Evolutionary conservation across 805 yeast genomes (phyloP).

Genomic region (Metschnikowia colocasiae): DNA sequence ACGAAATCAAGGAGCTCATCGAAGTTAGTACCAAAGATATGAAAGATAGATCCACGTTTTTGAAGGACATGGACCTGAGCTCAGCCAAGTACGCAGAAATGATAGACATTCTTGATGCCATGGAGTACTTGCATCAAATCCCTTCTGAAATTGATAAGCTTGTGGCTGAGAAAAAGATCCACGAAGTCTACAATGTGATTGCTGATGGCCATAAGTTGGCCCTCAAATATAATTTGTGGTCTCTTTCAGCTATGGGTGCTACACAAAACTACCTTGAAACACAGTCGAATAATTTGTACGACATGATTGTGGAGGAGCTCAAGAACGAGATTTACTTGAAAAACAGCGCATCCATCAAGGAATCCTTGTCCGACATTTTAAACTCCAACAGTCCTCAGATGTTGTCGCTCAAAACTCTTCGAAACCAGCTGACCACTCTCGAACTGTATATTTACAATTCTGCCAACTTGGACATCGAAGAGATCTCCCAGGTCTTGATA

Average conservation of each 20-base stretch:
- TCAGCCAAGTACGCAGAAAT: constrained; percentile 61
- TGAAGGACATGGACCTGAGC: constrained; percentile 62
- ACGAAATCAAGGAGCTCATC: constrained; percentile 46
- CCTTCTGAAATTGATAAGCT: constrained; percentile 63
- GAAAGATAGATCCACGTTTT: constrained; percentile 49
- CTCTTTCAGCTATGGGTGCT: constrained; percentile 50
- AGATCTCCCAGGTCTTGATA: constrained; percentile 40
- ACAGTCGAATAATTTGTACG: constrained; percentile 62
- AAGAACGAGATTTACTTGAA: constrained; percentile 65
- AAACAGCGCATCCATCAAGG: constrained; percentile 11
- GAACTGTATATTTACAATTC: constrained; percentile 54
- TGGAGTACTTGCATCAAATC: constrained; percentile 55
- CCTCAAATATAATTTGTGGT: constrained; percentile 53
- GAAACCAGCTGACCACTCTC: constrained; percentile 36
- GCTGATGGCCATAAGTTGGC: constrained; percentile 42
- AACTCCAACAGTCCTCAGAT: constrained; percentile 33
- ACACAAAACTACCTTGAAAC: constrained; percentile 49
- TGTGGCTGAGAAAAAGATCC: constrained; percentile 67
- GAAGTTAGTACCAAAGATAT: constrained; percentile 48
- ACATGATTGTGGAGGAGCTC: constrained; percentile 72
- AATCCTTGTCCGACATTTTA: constrained; percentile 17
- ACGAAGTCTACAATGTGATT: constrained; percentile 58
- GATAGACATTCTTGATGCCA: constrained; percentile 64
- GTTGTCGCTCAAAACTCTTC: constrained; percentile 31
- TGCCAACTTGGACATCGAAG: constrained; percentile 55